Evolutionary conservation across 306 rosid species (phyloP), one percentile per base, ranked within the genome.

Genomic region (Hippophae tibetana): DNA sequence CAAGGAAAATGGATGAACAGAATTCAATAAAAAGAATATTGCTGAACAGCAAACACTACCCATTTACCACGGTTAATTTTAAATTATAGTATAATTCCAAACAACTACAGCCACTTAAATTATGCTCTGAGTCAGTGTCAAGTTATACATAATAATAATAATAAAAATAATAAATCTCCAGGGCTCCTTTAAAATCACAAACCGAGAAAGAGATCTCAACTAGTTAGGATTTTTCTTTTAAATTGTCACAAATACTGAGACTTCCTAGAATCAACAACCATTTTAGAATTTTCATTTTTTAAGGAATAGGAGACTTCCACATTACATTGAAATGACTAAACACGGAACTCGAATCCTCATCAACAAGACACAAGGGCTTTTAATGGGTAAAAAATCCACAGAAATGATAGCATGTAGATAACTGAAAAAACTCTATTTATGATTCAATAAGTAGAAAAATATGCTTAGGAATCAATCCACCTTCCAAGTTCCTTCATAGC

Each of bases 401-500:
- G 14, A 5, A 7, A 49, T 4, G 13, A 12, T 49, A 23, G 14
- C 23, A 10, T 49, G 53, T 23, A 13, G 14, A n/a, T 49, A 6
- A 13, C 18, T 12, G 23, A 49, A 5, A 18, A 5, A 13, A 13
- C 10, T 46, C 50, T 18, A 46, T 7, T 31, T 31, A 31, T 31
- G 38, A 31, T 46, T 10, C 50, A 43, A 10, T 9, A 38, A 49
- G 12, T 47, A 31, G 11, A n/a, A 38, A 52, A 9, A 52, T 6
- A 10, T 3, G 42, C 12, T 13, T 49, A 18, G 6, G 46, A 14
- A 49, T 12, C 12, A 6, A 48, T 13, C 26, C 57, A 79, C 95
- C 89, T 78, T 67, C 74, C 82, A 43, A 85, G 86, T 72, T 65
- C 69, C 50, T 80, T 69, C 52, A 81, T 55, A 12, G 98, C 80